Base-by-base conservation (phyloP, 805 yeast genomes). In the Myxozyma nipponensis region DNA sequence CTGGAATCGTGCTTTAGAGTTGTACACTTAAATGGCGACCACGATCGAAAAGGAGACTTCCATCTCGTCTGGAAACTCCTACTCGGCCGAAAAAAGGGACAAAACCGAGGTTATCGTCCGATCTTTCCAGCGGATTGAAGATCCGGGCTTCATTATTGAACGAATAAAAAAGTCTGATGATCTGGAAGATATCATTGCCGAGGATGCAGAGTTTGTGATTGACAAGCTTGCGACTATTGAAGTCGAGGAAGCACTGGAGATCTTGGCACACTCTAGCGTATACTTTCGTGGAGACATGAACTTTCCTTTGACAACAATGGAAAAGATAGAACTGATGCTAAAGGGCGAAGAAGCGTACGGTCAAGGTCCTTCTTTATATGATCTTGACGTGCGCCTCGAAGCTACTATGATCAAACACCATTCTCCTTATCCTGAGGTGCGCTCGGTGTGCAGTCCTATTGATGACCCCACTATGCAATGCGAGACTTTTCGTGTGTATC, bases 371-470 rank as follows among this genome's bases (percentile, higher is more conserved):
- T 25, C 17, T 3, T 19, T 32, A 2, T 49, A 37, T 28, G 58
- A 56, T 7, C 60, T 72, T 22, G 71, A 70, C 35, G 64, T 68
- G 28, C 68, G 67, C 49, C 63, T 72, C 30, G 74, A 75, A 50
- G 79, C 79, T 5, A 71, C 72, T 25, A 59, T 77, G 44, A 68
- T 65, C 40, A 50, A 53, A 44, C 63, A 57, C 56, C 75, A 73
- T 60, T 77, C 82, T 1, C 81, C 82, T 2, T 78, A 78, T 54
- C 81, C 83, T 3, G 83, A 79, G 59, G 80, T 80, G 15, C 65
- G 84, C 57, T 46, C 86, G 7, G 76, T 82, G 18, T 80, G 80
- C n/a, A 81, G 79, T 17, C 76, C 81, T 10, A 68, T 59, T 44
- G 85, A 81, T 57, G 82, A 81, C 52, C 73, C 66, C 72, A 3